Evolutionary conservation across 371 early-diverging fungal species (phyloP), one percentile per base, ranked within the genome.

Genomic region (Lichtheimia ornata): DNA sequence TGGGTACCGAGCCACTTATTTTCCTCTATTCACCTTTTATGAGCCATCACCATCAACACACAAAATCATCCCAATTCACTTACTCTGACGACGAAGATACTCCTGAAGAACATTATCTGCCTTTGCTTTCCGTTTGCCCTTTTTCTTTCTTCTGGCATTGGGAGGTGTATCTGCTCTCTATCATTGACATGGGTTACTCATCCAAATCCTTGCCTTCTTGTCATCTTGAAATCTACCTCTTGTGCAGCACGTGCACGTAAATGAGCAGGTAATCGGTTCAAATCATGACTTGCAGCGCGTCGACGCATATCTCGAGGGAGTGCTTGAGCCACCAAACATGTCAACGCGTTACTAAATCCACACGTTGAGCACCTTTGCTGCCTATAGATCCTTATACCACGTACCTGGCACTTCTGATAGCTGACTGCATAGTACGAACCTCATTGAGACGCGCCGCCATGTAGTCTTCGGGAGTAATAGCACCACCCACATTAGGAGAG

Each of bases 1-100:
- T 98, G 98, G n/a, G 98, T 97, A 71, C 96, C 96, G 27, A 98
- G 70, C 98, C 97, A 98, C 27, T 85, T 79, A n/a, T 88, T 88
- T 2, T 81, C 53, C 27, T 35, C 65, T 69, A 57, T 3, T 11
- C 6, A 24, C 18, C 24, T 5, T 50, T 4, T 6, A 15, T 25
- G 20, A 56, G 24, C 40, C 40, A 30, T 27, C 28, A 7, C 13
- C 18, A 24, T 17, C 14, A 43, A 17, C 47, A 27, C 14, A 52
- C 12, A 52, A 22, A 22, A 52, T 51, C 4, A 1, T n/a, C 3
- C 17, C 25, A 22, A 50, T 28, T 0, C 18, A 62, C 60, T 17
- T 68, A 68, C 69, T 45, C 40, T 61, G 61, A 13, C 69, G 64
- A 28, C 61, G 60, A n/a, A 57, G 52, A 49, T 57, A 61, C 43